Conservation (phyloP, 306 rosid genomes). For the Geum urbanum region DNA sequence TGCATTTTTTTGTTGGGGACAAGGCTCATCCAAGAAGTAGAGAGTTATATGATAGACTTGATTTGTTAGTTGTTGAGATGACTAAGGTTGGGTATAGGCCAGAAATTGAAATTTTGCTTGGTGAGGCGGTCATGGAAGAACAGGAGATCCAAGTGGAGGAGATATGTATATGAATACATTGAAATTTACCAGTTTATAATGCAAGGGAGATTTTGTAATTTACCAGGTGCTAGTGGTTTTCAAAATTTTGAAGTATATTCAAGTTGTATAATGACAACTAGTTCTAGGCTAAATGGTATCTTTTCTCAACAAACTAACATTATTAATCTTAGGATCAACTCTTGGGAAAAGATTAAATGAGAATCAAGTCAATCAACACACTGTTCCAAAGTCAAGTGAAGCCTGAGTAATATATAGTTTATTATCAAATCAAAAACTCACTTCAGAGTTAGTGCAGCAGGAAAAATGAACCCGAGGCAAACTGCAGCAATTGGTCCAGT, state of each 20-base stretch:
- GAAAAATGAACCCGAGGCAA: constrained; percentile 64
- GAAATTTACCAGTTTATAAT: no score
- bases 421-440: constrained; percentile 24
- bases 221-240: no score
- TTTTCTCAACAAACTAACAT: background rate
- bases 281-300: background rate
- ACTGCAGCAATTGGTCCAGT: constrained; percentile 81
- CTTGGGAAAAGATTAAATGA: background rate
- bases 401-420: constrained; percentile 17
- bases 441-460: constrained; percentile 68
- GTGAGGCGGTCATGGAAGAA: constrained; percentile 35
- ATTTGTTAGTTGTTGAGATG: constrained; percentile 61
- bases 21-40: constrained; percentile 75
- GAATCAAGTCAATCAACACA: background rate
- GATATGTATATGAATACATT: background rate
- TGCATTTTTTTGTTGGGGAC: constrained; percentile 69
- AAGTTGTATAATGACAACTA: no score
- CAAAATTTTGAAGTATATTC: no score
- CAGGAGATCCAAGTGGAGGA: constrained; percentile 20
- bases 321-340: background rate
- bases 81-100: constrained; percentile 51
- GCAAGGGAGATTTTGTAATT: no score
- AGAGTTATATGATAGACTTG: constrained; percentile 56
- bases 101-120: constrained; percentile 33
- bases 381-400: constrained; percentile 50